phyloP scores from a whole-genome alignment of 1,284 basidiomycete species.

The Papiliotrema flavescens region DNA sequence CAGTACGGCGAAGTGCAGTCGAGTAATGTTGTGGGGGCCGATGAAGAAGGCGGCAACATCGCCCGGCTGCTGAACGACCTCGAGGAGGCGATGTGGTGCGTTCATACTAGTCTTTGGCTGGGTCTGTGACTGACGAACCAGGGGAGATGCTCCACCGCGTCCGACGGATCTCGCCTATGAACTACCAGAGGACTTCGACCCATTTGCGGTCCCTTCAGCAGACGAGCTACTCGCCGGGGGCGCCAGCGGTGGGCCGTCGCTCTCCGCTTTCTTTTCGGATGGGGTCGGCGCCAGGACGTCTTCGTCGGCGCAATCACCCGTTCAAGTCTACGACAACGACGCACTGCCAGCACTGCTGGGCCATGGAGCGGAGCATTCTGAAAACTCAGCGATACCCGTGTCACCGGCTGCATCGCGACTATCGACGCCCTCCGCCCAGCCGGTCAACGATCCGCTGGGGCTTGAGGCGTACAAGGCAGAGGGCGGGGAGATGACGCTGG shows the following conservation, averaged over 20 bases:
- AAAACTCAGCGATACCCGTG: neutral
- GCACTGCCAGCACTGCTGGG: neutral
- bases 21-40: slow-evolving; percentile 25
- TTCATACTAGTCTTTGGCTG: neutral
- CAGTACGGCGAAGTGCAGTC: slow-evolving; percentile 30
- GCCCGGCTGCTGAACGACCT: slow-evolving; percentile 41
- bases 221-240: neutral
- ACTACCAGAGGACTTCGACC: slow-evolving; percentile 39
- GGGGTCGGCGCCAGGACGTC: neutral
- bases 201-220: slow-evolving; percentile 23
- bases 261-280: neutral
- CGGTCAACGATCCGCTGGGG: neutral
- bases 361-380: neutral
- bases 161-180: slow-evolving; percentile 41
- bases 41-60: slow-evolving; percentile 30
- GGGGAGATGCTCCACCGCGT: slow-evolving; percentile 42
- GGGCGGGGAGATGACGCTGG: slow-evolving; percentile 29
- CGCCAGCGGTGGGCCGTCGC: neutral
- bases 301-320: neutral
- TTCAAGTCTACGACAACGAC: slow-evolving; percentile 3
- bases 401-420: slow-evolving; percentile 6
- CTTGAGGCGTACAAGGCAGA: slow-evolving; percentile 7
- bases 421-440: neutral
- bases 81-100: slow-evolving; percentile 43
- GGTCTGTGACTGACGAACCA: slow-evolving; percentile 11